Conservation (phyloP, 768 basidiomycete species). For the Podaxis sp. region DNA sequence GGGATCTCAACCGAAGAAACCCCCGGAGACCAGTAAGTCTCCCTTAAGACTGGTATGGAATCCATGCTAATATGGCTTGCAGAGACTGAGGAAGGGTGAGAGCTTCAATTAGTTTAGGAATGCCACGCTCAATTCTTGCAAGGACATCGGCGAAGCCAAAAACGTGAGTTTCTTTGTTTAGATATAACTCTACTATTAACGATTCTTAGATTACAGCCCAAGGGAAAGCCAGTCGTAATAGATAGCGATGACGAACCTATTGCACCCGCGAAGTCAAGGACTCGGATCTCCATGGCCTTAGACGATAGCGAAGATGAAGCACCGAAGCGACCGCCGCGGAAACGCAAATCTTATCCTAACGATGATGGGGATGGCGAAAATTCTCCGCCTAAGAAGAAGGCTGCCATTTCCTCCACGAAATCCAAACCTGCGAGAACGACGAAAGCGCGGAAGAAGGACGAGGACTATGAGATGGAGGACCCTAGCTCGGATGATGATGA, state of each 20-base stretch:
- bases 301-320: conserved; percentile 39
- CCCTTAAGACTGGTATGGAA: neutral
- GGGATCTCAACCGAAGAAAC: conserved; percentile 6
- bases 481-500: conserved; percentile 17
- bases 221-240: conserved; percentile 17
- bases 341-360: conserved; percentile 1
- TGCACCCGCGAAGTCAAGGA: conserved; percentile 15
- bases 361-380: conserved; percentile 22
- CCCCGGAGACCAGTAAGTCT: neutral
- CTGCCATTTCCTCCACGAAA: conserved; percentile 25
- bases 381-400: conserved; percentile 43
- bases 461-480: conserved; percentile 26
- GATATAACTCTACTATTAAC: neutral
- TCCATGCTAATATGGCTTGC: neutral
- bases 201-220: conserved; percentile 1
- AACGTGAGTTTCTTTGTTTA: neutral
- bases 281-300: conserved; percentile 19
- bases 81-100: conserved; percentile 9
- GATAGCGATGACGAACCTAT: conserved; percentile 33
- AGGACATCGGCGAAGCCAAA: neutral
- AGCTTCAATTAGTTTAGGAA: neutral
- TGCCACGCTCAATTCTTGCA: neutral
- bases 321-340: neutral
- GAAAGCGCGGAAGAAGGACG: conserved; percentile 26
- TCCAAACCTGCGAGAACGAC: conserved; percentile 22